Evolutionary conservation across 805 yeast species (phyloP).

Genomic region (Yamadazyma sp.): DNA sequence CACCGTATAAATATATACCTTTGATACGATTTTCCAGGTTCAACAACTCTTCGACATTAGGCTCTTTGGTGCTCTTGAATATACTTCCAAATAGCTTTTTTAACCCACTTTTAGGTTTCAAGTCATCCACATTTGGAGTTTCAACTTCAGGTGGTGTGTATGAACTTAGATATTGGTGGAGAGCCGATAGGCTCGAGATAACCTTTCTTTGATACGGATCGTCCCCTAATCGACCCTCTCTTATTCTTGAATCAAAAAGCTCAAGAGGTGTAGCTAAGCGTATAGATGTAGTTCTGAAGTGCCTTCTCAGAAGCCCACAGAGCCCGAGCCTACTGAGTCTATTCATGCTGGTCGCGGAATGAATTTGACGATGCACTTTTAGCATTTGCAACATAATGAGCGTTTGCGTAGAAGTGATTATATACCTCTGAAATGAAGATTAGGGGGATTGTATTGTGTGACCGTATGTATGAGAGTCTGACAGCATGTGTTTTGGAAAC

Average conservation of each 20-base stretch:
- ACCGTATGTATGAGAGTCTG: too few species aligned
- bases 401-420: too few species aligned
- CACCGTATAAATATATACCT: conserved; percentile 93
- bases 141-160: conserved; percentile 65
- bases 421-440: too few species aligned
- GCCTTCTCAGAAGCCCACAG: too few species aligned
- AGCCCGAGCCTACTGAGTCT: too few species aligned
- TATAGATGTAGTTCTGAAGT: not conserved
- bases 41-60: conserved; percentile 12
- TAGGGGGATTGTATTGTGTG: too few species aligned
- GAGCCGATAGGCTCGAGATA: conserved; percentile 55
- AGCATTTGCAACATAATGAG: too few species aligned
- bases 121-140: conserved; percentile 50
- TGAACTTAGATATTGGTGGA: conserved; percentile 52
- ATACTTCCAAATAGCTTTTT: conserved; percentile 29
- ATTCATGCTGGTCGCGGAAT: too few species aligned
- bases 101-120: conserved; percentile 52
- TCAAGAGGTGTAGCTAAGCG: conserved; percentile 25
- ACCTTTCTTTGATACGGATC: conserved; percentile 82
- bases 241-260: conserved; percentile 50
- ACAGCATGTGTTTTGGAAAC: too few species aligned
- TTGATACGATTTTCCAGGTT: conserved; percentile 45
- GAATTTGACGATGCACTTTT: too few species aligned
- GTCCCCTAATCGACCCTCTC: conserved; percentile 54
- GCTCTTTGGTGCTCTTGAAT: conserved; percentile 10